Conservation (phyloP, 2,329 filamentous ascomycete genomes). For the Botrytis aclada region DNA sequence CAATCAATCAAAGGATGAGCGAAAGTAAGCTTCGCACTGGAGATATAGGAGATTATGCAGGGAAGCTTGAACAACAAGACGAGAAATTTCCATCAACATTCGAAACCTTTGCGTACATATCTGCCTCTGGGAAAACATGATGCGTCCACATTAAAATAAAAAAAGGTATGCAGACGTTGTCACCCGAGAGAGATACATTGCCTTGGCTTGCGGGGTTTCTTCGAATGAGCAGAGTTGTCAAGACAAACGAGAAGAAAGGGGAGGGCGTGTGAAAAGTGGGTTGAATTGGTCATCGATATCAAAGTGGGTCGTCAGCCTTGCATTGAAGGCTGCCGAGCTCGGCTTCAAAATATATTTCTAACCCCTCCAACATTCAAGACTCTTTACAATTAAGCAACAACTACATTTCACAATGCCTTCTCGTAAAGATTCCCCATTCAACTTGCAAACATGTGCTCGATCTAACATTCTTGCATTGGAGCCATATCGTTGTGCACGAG, state of each 20-base stretch:
- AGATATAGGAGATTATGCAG: neutral
- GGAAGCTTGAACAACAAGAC: neutral
- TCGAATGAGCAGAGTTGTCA: neutral
- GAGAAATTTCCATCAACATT: neutral
- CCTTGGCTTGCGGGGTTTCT: neutral
- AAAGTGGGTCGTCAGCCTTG: conserved; percentile 8
- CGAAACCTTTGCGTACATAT: neutral
- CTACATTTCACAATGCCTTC: conserved; percentile 29
- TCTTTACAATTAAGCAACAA: conserved; percentile 9
- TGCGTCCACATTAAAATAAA: neutral
- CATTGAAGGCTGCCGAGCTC: conserved; percentile 13
- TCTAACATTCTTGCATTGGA: conserved; percentile 73
- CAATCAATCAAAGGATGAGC: neutral
- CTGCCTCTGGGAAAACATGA: neutral
- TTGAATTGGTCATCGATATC: neutral
- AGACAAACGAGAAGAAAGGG: conserved; percentile 7
- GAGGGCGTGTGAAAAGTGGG: neutral
- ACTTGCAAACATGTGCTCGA: conserved; percentile 70
- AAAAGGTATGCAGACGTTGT: neutral
- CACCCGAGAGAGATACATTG: neutral
- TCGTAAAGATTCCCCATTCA: conserved; percentile 56
- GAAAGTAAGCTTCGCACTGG: neutral
- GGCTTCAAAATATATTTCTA: conserved; percentile 19
- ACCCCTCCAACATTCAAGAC: neutral
- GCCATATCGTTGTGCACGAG: conserved; percentile 77